Conservation (phyloP, 1,139 yeast species). For the Suhomyces terraborum region DNA sequence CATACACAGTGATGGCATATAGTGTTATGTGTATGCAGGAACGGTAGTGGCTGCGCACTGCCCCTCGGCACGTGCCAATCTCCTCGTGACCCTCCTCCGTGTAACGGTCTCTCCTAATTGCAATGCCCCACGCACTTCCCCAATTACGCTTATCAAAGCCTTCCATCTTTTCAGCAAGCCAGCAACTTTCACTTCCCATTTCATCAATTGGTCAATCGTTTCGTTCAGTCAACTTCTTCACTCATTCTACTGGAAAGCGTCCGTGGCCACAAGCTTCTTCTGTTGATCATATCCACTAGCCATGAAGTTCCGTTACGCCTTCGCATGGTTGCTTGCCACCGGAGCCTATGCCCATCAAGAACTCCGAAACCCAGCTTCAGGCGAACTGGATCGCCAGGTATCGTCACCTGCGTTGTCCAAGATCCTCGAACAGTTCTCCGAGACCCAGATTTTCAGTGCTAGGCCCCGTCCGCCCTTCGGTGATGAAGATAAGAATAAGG, state of each 20-base stretch:
- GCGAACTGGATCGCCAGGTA: not conserved
- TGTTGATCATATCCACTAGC: too few species aligned
- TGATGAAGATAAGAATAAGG: constrained; percentile 28
- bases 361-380: not conserved
- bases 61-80: too few species aligned
- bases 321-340: constrained; percentile 7
- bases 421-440: constrained; percentile 27
- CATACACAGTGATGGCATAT: too few species aligned
- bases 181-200: not conserved
- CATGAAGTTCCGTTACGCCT: constrained; percentile 4
- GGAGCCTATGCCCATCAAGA: not conserved
- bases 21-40: too few species aligned
- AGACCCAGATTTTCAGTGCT: constrained; percentile 32
- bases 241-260: too few species aligned
- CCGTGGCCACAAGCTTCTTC: too few species aligned
- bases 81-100: not conserved
- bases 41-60: too few species aligned
- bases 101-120: too few species aligned
- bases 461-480: constrained; percentile 9
- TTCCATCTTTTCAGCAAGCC: not conserved
- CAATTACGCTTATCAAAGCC: constrained; percentile 1
- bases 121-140: not conserved
- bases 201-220: not conserved
- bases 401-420: constrained; percentile 23
- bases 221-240: not conserved